These are phyloP conservation scores for Rhynchospora tenuis DNA, from an alignment of 176 grass and related monocot genomes.

Conservation along the genomic window DNA sequence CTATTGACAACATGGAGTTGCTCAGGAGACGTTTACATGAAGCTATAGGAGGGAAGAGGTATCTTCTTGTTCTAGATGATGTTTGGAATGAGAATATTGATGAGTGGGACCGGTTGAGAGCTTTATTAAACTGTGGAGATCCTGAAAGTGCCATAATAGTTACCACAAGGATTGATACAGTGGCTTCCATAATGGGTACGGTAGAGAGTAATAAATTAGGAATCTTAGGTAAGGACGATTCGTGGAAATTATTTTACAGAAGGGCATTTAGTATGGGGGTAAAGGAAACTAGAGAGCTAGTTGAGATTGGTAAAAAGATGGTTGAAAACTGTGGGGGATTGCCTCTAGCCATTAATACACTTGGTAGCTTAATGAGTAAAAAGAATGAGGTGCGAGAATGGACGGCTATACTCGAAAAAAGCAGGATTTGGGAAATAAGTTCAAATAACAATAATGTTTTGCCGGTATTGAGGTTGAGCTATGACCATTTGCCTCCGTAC, in stretches of 20 bases:
- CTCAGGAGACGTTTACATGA: background rate
- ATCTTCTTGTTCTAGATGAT: conserved; percentile 27
- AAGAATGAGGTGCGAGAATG: conserved; percentile 15
- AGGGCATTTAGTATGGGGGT: conserved; percentile 22
- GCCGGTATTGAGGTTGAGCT: conserved; percentile 23
- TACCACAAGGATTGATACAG: conserved; percentile 14
- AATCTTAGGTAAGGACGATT: background rate
- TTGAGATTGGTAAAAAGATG: background rate
- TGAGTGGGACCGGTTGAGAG: conserved; percentile 18
- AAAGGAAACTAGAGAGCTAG: background rate
- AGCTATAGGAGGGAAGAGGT: background rate
- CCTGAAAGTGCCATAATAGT: conserved; percentile 25
- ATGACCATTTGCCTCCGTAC: background rate
- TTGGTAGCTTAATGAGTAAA: conserved; percentile 32
- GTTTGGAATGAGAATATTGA: conserved; percentile 24
- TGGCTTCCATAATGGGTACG: conserved; percentile 15
- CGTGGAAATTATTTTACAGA: conserved; percentile 23
- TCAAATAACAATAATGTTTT: background rate
- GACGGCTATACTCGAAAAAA: background rate
- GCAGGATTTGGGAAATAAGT: background rate
- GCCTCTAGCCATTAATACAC: conserved; percentile 25
- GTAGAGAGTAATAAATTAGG: background rate
- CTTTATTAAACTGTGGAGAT: background rate
- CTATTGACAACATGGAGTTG: background rate
- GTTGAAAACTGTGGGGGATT: conserved; percentile 22